Conservation (phyloP, 139 green algal species). For the Astrephomene gubernaculifera region DNA sequence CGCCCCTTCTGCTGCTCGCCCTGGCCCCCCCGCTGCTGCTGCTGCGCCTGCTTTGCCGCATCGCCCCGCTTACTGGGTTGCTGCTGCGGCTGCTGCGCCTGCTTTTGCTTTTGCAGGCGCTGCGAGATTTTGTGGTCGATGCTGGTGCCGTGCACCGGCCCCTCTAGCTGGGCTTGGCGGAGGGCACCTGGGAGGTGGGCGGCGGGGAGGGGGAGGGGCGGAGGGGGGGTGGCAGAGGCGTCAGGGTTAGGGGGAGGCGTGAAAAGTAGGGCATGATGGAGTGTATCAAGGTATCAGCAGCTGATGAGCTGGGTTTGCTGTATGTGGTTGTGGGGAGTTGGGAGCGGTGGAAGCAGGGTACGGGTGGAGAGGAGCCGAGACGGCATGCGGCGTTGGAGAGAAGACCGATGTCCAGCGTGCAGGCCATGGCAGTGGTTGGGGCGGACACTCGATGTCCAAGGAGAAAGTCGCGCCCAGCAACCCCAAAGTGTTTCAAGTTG, state of each 20-base stretch:
- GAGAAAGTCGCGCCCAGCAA: too few relatives aligned
- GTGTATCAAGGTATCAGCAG: too few relatives aligned
- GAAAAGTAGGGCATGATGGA: not conserved
- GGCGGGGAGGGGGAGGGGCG: not conserved
- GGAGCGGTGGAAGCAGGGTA: too few relatives aligned
- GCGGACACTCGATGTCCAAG: too few relatives aligned
- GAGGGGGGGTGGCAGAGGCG: not conserved
- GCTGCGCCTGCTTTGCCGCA: not conserved
- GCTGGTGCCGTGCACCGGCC: constrained; percentile 53
- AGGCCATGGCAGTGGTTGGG: too few relatives aligned
- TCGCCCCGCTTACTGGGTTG: not conserved
- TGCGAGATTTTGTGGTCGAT: constrained; percentile 77
- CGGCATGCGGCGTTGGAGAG: too few relatives aligned
- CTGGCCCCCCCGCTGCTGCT: not conserved
- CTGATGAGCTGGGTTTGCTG: too few relatives aligned
- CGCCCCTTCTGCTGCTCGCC: not conserved
- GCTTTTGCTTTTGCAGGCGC: constrained; percentile 19
- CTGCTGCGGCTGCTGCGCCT: constrained; percentile 12
- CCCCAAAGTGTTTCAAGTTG: too few relatives aligned
- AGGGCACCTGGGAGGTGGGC: constrained; percentile 58
- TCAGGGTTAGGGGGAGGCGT: not conserved
- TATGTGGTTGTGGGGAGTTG: too few relatives aligned
- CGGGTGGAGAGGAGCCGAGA: too few relatives aligned
- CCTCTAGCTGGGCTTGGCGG: constrained; percentile 58
- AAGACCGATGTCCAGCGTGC: too few relatives aligned